Base-by-base conservation (phyloP, 2,329 filamentous ascomycete genomes). In the Curvularia sp. region DNA sequence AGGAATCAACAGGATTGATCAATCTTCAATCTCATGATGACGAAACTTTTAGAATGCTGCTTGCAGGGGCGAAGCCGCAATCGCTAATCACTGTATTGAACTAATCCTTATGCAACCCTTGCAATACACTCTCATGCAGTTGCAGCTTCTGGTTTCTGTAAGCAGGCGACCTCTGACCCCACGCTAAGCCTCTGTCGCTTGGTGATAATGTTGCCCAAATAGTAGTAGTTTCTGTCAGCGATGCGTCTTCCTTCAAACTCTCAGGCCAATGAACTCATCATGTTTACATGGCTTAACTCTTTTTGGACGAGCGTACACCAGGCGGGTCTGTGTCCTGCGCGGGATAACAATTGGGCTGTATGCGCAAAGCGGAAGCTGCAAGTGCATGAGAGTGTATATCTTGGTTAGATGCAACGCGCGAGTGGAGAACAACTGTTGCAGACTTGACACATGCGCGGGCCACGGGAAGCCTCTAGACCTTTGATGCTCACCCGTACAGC, bases 401-500 rank as follows among this genome's bases (percentile, higher is more conserved):
- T 27, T 27, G 4, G 25, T 27, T 12, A 43, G 15, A 42, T 13
- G 39, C 39, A 42, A 42, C 15, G 39, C 15, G 39, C 15, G 18
- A 42, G 39, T 42, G 39, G 39, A 13, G 8, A 42, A 42, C 39
- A 13, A 42, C 39, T 42, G 23, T 42, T 42, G 39, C 15, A 42
- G 15, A 42, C n/a, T 42, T 10, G 39, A 18, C 39, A 42, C 39
- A 42, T 42, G 39, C 39, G 39, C 21, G 15, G 39, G 39, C 39
- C 15, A 42, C 21, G 39, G 39, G 39, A 42, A 18, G 39, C 39
- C 39, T 42, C 7, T 42, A 42, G 39, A 42, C 8, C 19, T 42
- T 42, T 42, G 39, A 42, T 42, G 39, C 39, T 42, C 39, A 42
- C 39, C 39, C 15, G 15, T 42, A 42, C 39, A 42, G 39, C 39